Evolutionary conservation across 768 basidiomycete genomes (phyloP), one percentile per base, ranked within the genome.

Genomic region (Auriscalpium vulgare): DNA sequence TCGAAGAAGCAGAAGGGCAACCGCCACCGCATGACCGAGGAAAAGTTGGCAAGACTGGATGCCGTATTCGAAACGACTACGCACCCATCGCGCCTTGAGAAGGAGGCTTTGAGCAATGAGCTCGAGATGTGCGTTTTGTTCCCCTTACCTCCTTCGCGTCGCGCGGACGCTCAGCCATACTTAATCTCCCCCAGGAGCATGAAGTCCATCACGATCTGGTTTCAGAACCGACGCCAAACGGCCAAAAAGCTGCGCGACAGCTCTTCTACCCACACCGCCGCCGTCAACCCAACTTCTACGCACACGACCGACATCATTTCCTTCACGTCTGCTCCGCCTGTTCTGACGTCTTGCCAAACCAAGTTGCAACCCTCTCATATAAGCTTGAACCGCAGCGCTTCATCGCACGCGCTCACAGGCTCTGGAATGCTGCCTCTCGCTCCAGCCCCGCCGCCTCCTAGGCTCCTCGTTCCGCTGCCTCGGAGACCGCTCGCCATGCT

Each of bases 191-290:
- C 19, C 47, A 78, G 76, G 67, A 72, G 75, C 38, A 64, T 75
- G 64, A 78, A 76, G 66, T 71, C 75, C 10, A 60, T 78, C 58
- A 77, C 85, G n/a, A 84, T 88, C 43, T 90, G 87, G 87, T 88
- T 88, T 67, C 87, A 90, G 70, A 90, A 90, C 67, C 87, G 83
- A 69, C 83, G 87, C 14, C 85, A 88, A 63, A 83, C 69, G 37
- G 55, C 71, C 49, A 76, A 75, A 56, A 72, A 70, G 63, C 66
- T 62, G 48, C 49, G 36, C 23, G 51, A 44, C n/a, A 14, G 11
- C 55, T 57, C 58, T 64, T 56, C 43, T 17, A 52, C 35, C 49
- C 40, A 19, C 35, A 9, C 19, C 11, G 13, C 43, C 8, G 50
- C 56, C 21, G 50, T 52, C 7, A 45, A 13, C 8, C 21, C 19